A percentile compares a stretch with the other conserved stretches of the same genome.
phyloP scores from a whole-genome alignment of 2,329 filamentous ascomycete genomes.

The Fusarium mangiferae region DNA sequence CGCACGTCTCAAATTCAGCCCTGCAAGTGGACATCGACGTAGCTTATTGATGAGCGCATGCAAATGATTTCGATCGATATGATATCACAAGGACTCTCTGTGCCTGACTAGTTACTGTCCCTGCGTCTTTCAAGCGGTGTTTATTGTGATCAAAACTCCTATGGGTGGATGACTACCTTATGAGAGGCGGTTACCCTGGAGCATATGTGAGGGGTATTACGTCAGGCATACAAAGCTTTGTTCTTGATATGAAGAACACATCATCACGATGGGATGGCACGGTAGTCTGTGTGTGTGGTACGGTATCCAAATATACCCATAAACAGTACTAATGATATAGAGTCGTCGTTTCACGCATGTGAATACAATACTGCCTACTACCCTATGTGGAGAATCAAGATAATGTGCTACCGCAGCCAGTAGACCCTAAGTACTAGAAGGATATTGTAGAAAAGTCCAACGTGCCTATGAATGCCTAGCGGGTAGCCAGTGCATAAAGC shows the following conservation, averaged over 20 bases:
- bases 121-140: conserved; percentile 26
- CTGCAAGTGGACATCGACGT: conserved; percentile 12
- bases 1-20: conserved; percentile 36
- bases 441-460: background rate
- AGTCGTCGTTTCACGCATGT: background rate
- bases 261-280: no score
- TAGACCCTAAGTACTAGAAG: background rate
- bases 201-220: background rate
- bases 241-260: background rate
- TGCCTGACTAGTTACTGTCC: conserved; percentile 30
- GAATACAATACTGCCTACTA: background rate
- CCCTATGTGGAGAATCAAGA: background rate
- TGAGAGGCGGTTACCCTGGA: background rate
- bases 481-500: background rate
- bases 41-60: conserved; percentile 26
- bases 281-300: background rate
- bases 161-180: background rate
- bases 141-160: conserved; percentile 1
- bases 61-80: conserved; percentile 1
- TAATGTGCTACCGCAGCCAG: no score
- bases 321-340: background rate
- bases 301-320: background rate
- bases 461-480: background rate
- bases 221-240: background rate
- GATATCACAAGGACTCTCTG: conserved; percentile 21